Percentiles rank a stretch among this genome's conserved stretches.
phyloP scores from a whole-genome alignment of 768 basidiomycete genomes.

The Lyophyllum shimeji region DNA sequence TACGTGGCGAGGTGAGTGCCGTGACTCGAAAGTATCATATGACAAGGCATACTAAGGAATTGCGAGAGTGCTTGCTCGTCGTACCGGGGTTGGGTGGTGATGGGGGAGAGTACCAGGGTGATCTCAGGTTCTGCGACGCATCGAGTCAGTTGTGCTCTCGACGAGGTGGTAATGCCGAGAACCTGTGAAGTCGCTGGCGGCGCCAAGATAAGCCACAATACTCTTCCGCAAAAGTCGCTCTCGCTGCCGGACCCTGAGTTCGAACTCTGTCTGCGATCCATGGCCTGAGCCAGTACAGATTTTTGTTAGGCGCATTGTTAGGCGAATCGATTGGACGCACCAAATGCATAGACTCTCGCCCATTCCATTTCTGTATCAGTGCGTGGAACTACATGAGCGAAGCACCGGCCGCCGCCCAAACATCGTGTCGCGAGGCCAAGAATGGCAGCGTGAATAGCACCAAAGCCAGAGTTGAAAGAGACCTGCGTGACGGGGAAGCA shows the following conservation, averaged over 20 bases:
- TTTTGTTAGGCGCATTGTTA: background rate
- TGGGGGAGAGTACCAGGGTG: constrained; percentile 66
- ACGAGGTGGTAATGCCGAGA: constrained; percentile 8
- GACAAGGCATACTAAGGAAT: constrained; percentile 49
- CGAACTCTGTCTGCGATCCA: constrained; percentile 57
- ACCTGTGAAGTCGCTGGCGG: constrained; percentile 74
- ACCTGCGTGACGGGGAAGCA: constrained; percentile 30
- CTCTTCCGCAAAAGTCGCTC: constrained; percentile 61
- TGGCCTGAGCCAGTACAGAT: constrained; percentile 40
- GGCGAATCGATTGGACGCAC: constrained; percentile 32
- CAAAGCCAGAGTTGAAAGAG: constrained; percentile 76
- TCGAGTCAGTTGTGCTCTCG: background rate
- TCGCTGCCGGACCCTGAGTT: constrained; percentile 51
- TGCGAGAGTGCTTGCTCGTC: constrained; percentile 54
- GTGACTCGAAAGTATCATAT: background rate
- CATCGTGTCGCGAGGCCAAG: constrained; percentile 72
- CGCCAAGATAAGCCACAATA: constrained; percentile 66
- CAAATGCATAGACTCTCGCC: constrained; percentile 52
- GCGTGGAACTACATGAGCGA: constrained; percentile 55
- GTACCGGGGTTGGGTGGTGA: constrained; percentile 54
- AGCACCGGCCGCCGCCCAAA: constrained; percentile 60
- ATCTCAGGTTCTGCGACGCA: constrained; percentile 63
- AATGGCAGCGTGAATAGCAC: constrained; percentile 80
- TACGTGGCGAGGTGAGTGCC: constrained; percentile 24
- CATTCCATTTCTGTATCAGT: constrained; percentile 65